A percentile compares a stretch with the other conserved stretches of the same genome.
phyloP scores from a whole-genome alignment of 169 alveolate species.

The Plasmodium inui region DNA sequence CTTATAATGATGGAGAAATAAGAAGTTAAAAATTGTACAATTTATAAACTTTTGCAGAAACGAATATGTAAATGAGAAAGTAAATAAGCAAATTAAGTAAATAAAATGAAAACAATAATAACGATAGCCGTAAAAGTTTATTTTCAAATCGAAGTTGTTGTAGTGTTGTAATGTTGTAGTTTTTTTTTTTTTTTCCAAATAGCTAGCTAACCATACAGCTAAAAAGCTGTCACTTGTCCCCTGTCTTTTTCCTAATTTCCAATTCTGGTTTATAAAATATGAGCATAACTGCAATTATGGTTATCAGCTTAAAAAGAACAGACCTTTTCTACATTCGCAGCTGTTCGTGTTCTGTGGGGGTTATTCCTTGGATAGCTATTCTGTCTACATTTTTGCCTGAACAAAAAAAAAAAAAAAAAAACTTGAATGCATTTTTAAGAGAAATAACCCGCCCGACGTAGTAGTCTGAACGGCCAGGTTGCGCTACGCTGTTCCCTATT shows the following conservation, averaged over 20 bases:
- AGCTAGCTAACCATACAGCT: constrained; percentile 22
- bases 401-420: constrained; percentile 19
- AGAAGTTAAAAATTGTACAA: constrained; percentile 10
- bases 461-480: neutral
- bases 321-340: constrained; percentile 25
- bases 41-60: constrained; percentile 46
- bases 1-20: constrained; percentile 17
- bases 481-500: neutral
- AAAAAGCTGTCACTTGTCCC: constrained; percentile 12
- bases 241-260: constrained; percentile 44
- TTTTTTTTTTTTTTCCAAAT: constrained; percentile 11
- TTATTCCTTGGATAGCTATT: constrained; percentile 24
- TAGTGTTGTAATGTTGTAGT: neutral
- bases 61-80: neutral
- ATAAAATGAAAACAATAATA: constrained; percentile 6
- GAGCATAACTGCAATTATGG: neutral
- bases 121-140: neutral
- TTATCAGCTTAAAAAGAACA: constrained; percentile 10
- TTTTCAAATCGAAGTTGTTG: constrained; percentile 4
- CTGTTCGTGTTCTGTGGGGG: constrained; percentile 9
- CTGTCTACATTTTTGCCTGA: neutral
- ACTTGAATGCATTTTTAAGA: constrained; percentile 5
- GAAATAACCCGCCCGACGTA: constrained; percentile 11
- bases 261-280: neutral
- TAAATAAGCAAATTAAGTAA: constrained; percentile 6